These are phyloP conservation scores for Tieghemiomyces parasiticus DNA, from an alignment of 192 early-diverging fungal genomes.

Conservation along the genomic window DNA sequence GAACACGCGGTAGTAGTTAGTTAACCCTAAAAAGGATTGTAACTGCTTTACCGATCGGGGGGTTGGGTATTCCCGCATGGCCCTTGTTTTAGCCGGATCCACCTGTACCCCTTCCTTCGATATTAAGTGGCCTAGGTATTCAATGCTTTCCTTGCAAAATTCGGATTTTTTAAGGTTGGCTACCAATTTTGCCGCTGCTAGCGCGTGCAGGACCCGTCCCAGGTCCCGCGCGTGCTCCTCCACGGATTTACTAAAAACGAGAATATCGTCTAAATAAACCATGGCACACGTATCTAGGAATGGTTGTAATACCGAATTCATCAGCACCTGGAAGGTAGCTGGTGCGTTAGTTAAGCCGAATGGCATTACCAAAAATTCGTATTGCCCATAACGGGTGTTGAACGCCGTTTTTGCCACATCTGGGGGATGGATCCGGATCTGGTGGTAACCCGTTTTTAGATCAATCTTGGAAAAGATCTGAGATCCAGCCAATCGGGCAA, in stretches of 20 bases:
- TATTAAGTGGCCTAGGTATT: constrained; percentile 19
- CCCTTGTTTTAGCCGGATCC: constrained; percentile 13
- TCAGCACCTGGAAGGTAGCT: constrained; percentile 32
- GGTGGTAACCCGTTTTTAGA: constrained; percentile 24
- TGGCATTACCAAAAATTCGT: constrained; percentile 36
- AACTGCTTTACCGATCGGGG: not conserved
- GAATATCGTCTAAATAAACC: constrained; percentile 27
- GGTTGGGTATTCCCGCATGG: constrained; percentile 3
- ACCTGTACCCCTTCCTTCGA: constrained; percentile 13
- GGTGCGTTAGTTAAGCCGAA: constrained; percentile 46
- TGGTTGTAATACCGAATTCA: constrained; percentile 29
- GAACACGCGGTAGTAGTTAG: constrained; percentile 7
- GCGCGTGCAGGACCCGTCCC: constrained; percentile 6
- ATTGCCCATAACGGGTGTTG: constrained; percentile 20
- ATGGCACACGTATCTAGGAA: constrained; percentile 18
- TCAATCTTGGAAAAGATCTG: constrained; percentile 28
- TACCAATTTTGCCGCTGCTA: constrained; percentile 9
- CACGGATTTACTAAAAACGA: constrained; percentile 14
- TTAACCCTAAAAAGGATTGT: constrained; percentile 4
- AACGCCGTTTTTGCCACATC: constrained; percentile 32
- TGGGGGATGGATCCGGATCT: constrained; percentile 17
- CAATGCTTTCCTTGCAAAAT: constrained; percentile 9
- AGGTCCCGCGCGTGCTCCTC: constrained; percentile 12
- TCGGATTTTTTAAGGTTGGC: constrained; percentile 14
- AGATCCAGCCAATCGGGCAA: constrained; percentile 18